Conservation (phyloP, 331 rosid genomes). For the Pyrus hybrid region DNA sequence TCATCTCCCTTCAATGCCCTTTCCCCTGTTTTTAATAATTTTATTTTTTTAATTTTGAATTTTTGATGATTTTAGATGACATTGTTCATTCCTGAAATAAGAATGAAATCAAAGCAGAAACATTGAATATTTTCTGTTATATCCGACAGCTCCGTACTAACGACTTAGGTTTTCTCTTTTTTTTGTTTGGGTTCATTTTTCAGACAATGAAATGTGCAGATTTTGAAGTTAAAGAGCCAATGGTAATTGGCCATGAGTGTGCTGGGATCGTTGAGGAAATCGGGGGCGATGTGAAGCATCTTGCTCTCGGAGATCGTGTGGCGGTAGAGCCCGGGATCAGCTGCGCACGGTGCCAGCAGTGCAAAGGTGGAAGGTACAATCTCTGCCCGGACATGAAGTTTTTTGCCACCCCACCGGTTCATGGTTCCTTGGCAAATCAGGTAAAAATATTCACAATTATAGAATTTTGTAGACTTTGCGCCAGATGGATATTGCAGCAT, state of each 20-base stretch:
- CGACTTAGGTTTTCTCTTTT: neutral
- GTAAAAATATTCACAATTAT: neutral
- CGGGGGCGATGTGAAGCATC: constrained; percentile 47
- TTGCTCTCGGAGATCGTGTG: constrained; percentile 62
- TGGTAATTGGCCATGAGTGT: constrained; percentile 93
- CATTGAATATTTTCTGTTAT: neutral
- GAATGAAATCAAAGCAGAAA: neutral
- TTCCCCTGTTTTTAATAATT: neutral
- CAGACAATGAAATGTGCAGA: constrained; percentile 65
- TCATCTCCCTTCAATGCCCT: neutral
- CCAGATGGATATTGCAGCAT: neutral
- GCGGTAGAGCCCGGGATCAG: constrained; percentile 85
- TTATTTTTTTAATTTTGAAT: too few relatives aligned
- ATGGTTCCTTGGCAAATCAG: constrained; percentile 83
- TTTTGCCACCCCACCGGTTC: constrained; percentile 81
- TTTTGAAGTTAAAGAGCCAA: constrained; percentile 67
- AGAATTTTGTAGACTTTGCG: neutral
- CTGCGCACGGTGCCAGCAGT: constrained; percentile 63
- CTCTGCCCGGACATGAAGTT: constrained; percentile 80
- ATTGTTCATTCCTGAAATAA: neutral
- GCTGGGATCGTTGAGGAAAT: constrained; percentile 81
- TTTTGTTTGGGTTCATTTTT: too few relatives aligned
- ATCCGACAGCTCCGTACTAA: neutral
- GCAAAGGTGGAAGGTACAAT: constrained; percentile 76
- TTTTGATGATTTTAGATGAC: neutral